Evolutionary conservation across 75 land plant species (phyloP), one percentile per base, ranked within the genome.

Genomic region (Pseudotsuga menziesii): DNA sequence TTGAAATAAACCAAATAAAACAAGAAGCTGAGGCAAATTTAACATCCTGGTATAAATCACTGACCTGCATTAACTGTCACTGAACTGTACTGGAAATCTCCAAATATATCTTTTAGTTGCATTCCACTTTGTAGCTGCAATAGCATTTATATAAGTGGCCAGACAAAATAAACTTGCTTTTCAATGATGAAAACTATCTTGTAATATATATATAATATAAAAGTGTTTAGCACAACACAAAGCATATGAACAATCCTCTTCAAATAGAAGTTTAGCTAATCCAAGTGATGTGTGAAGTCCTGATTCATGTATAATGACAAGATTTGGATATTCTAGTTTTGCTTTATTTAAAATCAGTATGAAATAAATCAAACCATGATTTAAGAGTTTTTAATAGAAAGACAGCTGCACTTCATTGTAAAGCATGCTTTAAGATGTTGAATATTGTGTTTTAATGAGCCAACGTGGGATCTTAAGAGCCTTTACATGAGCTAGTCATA

Each of bases 61-160:
- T 41, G 41, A 69, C 72, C 72, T 41, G 72, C 72, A 41, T 69
- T 41, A 41, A 39, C 48, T 20, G 52, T 69, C 23, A 35, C 54
- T 41, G 72, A 69, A 69, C 35, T 69, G n/a, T 69, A 11, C 22
- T 41, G 52, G 5, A 36, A 41, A 69, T 69, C 54, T 12, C 72
- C 72, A 69, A 69, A 69, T 41, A 69, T 41, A 41, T 69, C 72
- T 20, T 69, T 52, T 41, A 69, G 23, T 41, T 69, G 23, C 25
- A n/a, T 41, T 41, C 72, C 72, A 69, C 72, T 69, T n/a, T 69
- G 48, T 1, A 69, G 48, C 72, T 69, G 72, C 52, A 69, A 69
- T n/a, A 11, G 15, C 8, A 69, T 41, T 12, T 36, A n/a, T 69
- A 44, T 35, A 36, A 69, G 14, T 41, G 25, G 72, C 41, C n/a